Base-by-base conservation (phyloP, 2,329 filamentous ascomycete genomes). In the Furcasterigmium sp. region DNA sequence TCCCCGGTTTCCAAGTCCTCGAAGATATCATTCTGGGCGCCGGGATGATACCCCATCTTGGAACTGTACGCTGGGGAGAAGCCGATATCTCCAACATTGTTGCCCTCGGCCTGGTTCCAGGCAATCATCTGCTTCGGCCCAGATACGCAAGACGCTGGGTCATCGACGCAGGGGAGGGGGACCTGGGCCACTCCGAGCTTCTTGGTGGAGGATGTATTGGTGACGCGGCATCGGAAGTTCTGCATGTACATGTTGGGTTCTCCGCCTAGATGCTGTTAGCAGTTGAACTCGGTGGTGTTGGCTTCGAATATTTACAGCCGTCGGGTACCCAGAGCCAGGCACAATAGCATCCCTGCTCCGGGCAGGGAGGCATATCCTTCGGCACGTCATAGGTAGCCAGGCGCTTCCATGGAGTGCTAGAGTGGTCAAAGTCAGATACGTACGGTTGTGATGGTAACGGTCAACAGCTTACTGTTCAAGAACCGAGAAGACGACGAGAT, bases 41-140 rank as follows among this genome's bases (percentile, higher is more conserved):
- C 60, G 5, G 58, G 51, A 43, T 51, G 48, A 46, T 58, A 65
- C 0, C 61, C 59, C 57, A 62, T 62, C 23, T 55, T 56, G 47
- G 52, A 46, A 46, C 61, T 63, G 32, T 63, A 65, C 3, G 56
- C 57, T 1, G 60, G 60, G 1, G 55, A 53, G 37, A 55, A 51
- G 5, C 58, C 56, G 26, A 47, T 43, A 5, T 51, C 28, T 0
- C 58, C 56, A 14, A 64, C 56, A 11, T 64, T 63, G 53, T 65
- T 62, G 10, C 61, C 61, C 19, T 56, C 52, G 15, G 49, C 49
- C 46, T 64, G 70, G 42, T 74, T 62, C 64, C 65, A 73, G 2
- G 61, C 70, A 43, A 73, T 67, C 63, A 73, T 73, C 52, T 75
- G 71, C 56, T 75, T 75, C 1, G 72, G 67, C 0, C 72, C 70